Evolutionary conservation across 257 asterid genomes (phyloP).

Genomic region (Solanum virginianum): DNA sequence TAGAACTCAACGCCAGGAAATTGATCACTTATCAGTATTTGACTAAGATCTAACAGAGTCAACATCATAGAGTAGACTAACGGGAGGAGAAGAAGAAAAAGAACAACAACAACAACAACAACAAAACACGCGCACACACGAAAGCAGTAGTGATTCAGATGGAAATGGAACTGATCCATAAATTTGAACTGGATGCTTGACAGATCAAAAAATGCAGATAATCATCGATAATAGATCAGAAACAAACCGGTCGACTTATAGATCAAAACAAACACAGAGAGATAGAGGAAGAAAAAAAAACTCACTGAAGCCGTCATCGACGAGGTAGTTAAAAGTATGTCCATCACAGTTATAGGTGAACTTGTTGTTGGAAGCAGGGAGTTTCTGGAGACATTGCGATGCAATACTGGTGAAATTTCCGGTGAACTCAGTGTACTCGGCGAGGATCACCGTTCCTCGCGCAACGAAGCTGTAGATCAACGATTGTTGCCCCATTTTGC

Average conservation of each 20-base stretch:
- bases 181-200: not conserved
- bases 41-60: not conserved
- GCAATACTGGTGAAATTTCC: slow-evolving; percentile 95
- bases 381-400: slow-evolving; percentile 89
- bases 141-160: not conserved
- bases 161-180: not conserved
- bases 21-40: not conserved
- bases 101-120: too few species aligned
- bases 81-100: not conserved
- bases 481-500: slow-evolving; percentile 58
- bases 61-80: not conserved
- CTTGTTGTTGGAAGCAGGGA: slow-evolving; percentile 83
- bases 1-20: not conserved
- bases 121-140: not conserved
- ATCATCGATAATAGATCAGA: not conserved
- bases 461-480: slow-evolving; percentile 96
- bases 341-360: slow-evolving; percentile 94
- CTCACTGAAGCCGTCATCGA: slow-evolving; percentile 84
- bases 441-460: slow-evolving; percentile 77
- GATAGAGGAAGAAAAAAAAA: not conserved
- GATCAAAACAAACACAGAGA: not conserved
- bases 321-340: slow-evolving; percentile 92
- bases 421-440: slow-evolving; percentile 81
- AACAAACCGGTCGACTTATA: not conserved
- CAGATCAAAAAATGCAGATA: not conserved